Conservation (phyloP, 2,329 filamentous ascomycete genomes). For the Boeremia lycopersici region DNA sequence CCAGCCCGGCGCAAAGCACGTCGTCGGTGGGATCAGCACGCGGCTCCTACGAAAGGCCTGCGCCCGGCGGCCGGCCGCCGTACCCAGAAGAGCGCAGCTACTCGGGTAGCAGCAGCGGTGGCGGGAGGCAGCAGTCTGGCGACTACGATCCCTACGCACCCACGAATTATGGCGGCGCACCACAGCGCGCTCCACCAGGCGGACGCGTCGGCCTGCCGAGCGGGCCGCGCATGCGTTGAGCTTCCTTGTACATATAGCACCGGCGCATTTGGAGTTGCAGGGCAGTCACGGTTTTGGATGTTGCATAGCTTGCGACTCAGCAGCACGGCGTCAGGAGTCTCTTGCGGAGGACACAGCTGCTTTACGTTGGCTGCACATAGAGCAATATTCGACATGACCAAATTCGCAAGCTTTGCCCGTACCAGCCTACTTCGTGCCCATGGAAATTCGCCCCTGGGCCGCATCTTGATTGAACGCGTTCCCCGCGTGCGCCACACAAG, state of each 20-base stretch:
- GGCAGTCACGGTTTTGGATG: constrained; percentile 2
- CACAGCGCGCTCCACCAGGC: constrained; percentile 34
- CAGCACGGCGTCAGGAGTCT: constrained; percentile 6
- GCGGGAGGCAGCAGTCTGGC: constrained; percentile 38
- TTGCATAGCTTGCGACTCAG: constrained; percentile 14
- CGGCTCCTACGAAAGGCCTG: constrained; percentile 37
- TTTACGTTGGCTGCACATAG: not conserved
- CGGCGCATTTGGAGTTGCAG: constrained; percentile 27
- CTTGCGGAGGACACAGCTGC: not conserved
- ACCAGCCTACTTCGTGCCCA: not conserved
- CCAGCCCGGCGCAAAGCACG: constrained; percentile 57
- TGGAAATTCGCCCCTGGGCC: not conserved
- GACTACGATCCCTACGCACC: constrained; percentile 43
- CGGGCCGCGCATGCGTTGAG: constrained; percentile 47
- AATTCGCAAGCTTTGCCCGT: constrained; percentile 4
- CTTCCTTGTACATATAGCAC: constrained; percentile 15
- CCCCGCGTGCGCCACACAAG: constrained; percentile 17
- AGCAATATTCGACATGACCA: not conserved
- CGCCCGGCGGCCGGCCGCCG: constrained; percentile 28
- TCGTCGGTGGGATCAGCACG: constrained; percentile 30
- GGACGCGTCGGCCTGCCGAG: constrained; percentile 47
- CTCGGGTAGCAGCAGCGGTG: constrained; percentile 30
- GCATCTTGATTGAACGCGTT: constrained; percentile 9
- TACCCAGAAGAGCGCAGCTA: constrained; percentile 45
- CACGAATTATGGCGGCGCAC: constrained; percentile 31